These are phyloP conservation scores for Aspergillus transmontanensis DNA, from an alignment of 2,329 filamentous ascomycete genomes.

Conservation along the genomic window DNA sequence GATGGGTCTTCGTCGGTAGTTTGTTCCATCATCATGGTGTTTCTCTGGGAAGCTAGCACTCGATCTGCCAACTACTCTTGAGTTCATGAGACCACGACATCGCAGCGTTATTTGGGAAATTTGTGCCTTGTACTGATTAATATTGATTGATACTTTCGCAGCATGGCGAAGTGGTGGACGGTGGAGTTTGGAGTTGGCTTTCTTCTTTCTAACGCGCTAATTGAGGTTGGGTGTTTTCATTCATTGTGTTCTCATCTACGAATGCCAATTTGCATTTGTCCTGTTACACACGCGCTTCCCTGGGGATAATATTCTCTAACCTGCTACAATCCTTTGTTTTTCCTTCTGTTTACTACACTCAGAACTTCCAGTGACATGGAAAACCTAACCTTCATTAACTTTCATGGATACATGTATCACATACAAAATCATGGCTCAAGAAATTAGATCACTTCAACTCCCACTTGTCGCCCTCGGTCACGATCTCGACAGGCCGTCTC, in stretches of 20 bases:
- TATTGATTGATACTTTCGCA: slow-evolving; percentile 11
- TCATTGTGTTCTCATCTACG: not conserved
- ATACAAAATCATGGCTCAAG: not conserved
- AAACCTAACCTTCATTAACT: not conserved
- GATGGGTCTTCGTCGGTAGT: slow-evolving; percentile 36
- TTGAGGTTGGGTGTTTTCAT: not conserved
- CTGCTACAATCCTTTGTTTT: not conserved
- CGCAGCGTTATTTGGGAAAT: slow-evolving; percentile 10
- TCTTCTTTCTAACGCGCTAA: not conserved
- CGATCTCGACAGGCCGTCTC: slow-evolving; percentile 73
- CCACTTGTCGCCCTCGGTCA: slow-evolving; percentile 56
- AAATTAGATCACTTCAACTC: slow-evolving; percentile 56
- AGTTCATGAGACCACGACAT: slow-evolving; percentile 21
- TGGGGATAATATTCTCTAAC: not conserved
- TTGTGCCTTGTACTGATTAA: slow-evolving; percentile 6
- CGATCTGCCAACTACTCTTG: not conserved
- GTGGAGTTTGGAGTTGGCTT: slow-evolving; percentile 9
- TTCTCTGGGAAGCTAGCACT: slow-evolving; percentile 1
- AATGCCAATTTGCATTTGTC: not conserved
- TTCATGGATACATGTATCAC: not conserved
- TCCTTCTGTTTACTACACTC: not conserved
- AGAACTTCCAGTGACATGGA: not conserved
- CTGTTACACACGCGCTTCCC: not conserved
- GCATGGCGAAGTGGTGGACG: slow-evolving; percentile 15
- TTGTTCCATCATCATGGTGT: not conserved